Evolutionary conservation across 2,329 filamentous ascomycete species (phyloP).

Genomic region (Byssothecium circinans): DNA sequence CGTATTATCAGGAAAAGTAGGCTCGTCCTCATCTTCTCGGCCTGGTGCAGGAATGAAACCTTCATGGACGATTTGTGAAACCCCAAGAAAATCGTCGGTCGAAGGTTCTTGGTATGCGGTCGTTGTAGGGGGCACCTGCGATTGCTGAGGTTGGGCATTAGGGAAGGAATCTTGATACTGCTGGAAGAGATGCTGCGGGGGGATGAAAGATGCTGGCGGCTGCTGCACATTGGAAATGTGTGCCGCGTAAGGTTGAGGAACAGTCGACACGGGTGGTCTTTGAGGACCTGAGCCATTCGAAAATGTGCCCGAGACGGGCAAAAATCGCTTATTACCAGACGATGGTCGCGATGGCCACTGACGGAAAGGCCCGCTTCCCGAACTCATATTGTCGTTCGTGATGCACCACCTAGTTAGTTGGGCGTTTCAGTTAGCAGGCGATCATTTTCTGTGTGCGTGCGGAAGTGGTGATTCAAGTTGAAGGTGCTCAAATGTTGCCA

Average conservation of each 20-base stretch:
- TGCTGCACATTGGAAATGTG: slow-evolving; percentile 15
- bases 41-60: slow-evolving; percentile 44
- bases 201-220: slow-evolving; percentile 7
- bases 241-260: slow-evolving; percentile 17
- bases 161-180: slow-evolving; percentile 2
- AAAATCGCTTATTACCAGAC: slow-evolving; percentile 20
- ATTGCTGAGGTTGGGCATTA: slow-evolving; percentile 18
- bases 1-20: slow-evolving; percentile 21
- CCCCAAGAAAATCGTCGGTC: slow-evolving; percentile 25
- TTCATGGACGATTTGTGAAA: slow-evolving; percentile 40
- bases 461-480: background rate
- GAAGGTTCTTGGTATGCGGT: slow-evolving; percentile 24
- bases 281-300: slow-evolving; percentile 15
- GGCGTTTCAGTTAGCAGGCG: slow-evolving; percentile 15
- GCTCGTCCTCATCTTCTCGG: slow-evolving; percentile 38
- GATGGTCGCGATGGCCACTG: slow-evolving; percentile 23
- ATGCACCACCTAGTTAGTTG: slow-evolving; percentile 13
- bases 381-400: slow-evolving; percentile 20
- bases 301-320: slow-evolving; percentile 24
- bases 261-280: slow-evolving; percentile 11
- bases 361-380: slow-evolving; percentile 22
- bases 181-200: slow-evolving; percentile 22
- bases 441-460: slow-evolving; percentile 11
- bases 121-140: background rate
- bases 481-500: background rate